Percentiles rank a stretch among this genome's conserved stretches.
phyloP scores from a whole-genome alignment of 2,329 filamentous ascomycete species.

The Stachybotrys chartarum region DNA sequence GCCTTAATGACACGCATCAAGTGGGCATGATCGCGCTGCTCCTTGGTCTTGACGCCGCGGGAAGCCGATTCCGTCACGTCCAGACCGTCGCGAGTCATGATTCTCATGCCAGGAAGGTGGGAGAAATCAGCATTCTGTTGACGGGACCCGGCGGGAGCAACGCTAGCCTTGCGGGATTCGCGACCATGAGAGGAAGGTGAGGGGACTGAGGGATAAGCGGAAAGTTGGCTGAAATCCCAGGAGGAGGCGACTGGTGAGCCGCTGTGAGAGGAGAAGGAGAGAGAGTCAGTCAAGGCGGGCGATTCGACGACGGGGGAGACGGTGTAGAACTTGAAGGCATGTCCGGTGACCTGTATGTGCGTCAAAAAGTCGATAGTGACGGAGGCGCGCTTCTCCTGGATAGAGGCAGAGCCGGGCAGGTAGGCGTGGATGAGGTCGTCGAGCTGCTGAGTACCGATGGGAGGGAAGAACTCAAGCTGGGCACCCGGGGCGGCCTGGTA shows the following conservation, averaged over 20 bases:
- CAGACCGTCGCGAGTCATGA: slow-evolving; percentile 55
- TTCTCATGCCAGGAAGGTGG: slow-evolving; percentile 56
- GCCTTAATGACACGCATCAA: slow-evolving; percentile 62
- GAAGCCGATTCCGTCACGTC: slow-evolving; percentile 58
- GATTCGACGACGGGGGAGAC: slow-evolving; percentile 36
- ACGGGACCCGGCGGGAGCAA: slow-evolving; percentile 11
- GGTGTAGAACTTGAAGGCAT: slow-evolving; percentile 55
- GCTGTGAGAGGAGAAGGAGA: slow-evolving; percentile 38
- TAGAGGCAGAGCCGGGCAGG: slow-evolving; percentile 43
- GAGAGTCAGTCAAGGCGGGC: slow-evolving; percentile 38
- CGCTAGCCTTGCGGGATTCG: slow-evolving; percentile 15
- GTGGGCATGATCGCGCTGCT: slow-evolving; percentile 60
- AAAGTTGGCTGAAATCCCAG: slow-evolving; percentile 36
- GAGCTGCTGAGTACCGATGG: slow-evolving; percentile 55
- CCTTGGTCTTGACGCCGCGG: slow-evolving; percentile 58
- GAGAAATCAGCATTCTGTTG: slow-evolving; percentile 37
- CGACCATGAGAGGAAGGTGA: slow-evolving; percentile 21
- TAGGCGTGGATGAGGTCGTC: slow-evolving; percentile 53
- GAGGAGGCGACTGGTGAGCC: slow-evolving; percentile 42
- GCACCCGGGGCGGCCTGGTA: slow-evolving; percentile 51
- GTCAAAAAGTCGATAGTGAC: slow-evolving; percentile 55
- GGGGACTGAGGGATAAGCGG: slow-evolving; percentile 16
- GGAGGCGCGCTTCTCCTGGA: slow-evolving; percentile 51
- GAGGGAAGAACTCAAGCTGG: slow-evolving; percentile 57
- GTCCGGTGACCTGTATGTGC: slow-evolving; percentile 43